Evolutionary conservation across 805 yeast genomes (phyloP), one percentile per base, ranked within the genome.

Genomic region (Brettanomyces nanus): DNA sequence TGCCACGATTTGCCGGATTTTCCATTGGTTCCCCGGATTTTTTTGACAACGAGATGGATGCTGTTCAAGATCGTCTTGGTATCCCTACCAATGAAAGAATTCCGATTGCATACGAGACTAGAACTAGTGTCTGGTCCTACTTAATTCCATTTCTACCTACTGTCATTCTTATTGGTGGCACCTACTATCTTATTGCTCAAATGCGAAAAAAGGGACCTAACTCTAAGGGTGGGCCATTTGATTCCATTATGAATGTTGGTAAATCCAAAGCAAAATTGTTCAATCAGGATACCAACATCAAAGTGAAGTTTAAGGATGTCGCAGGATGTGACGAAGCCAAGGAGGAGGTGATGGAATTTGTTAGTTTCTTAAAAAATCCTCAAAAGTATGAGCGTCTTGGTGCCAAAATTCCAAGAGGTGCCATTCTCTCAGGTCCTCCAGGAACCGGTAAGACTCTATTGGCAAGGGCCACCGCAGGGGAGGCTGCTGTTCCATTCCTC

Each of bases 391-490:
- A 89, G 59, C 76, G 77, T 43, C 68, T 92, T 41, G 99, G 99
- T 28, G 99, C 97, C 28, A 85, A 87, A 59, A 92, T 92, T 48
- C 99, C 99, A 34, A 77, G 97, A 57, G 99, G 99, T 50, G 98
- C 98, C 7, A 85, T 92, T 43, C 66, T 92, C 40, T 83, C 95
- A 2, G 99, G 99, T 35, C 95, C 98, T 14, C 99, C 99, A 36
- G 99, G 99, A 67, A 92, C 98, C 7, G 99, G 99, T 77, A 92
- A 92, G 59, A 92, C 99, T 1, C 68, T 92, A 38, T 66, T 92
- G 36, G 99, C 99, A 10, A 90, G 86, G 57, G 99, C 99, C 4
- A 92, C 97, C 35, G 98, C 98, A 2, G 98, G 98, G 48, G 99
- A 92, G 61, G 98, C 99, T 0, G 95, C 92, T 40, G 98, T 92